Evolutionary conservation across 1,284 basidiomycete genomes (phyloP).

Genomic region (Tilletia setariae): DNA sequence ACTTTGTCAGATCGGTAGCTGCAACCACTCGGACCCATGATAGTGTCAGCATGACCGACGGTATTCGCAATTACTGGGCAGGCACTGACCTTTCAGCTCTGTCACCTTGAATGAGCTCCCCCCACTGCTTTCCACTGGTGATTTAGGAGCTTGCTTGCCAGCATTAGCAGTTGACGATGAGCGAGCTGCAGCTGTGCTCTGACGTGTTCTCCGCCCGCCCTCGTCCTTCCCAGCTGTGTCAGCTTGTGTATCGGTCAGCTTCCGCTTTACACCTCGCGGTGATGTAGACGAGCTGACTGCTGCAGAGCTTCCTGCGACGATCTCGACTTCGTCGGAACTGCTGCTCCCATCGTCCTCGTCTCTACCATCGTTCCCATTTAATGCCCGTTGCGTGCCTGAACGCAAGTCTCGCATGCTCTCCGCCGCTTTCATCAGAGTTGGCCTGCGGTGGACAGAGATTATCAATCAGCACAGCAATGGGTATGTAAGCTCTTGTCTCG

Average conservation of each 20-base stretch:
- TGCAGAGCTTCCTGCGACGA: neutral
- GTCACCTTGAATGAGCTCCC: neutral
- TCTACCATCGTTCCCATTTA: neutral
- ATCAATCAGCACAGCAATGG: neutral
- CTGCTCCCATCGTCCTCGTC: neutral
- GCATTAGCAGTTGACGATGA: too few species aligned
- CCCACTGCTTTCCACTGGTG: neutral
- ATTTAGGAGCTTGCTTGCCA: neutral
- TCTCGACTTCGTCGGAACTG: conserved; percentile 1
- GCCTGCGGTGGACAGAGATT: neutral
- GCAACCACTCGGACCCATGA: conserved; percentile 12
- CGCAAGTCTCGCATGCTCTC: neutral
- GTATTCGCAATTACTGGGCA: neutral
- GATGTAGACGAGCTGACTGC: neutral
- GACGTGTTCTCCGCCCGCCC: neutral
- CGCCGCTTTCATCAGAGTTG: neutral
- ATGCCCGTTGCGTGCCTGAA: neutral
- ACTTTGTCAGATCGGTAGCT: conserved; percentile 32
- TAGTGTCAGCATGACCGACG: neutral
- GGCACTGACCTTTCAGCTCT: conserved; percentile 2
- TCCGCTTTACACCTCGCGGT: conserved; percentile 9
- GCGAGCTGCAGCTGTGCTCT: conserved; percentile 8
- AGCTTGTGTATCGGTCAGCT: neutral
- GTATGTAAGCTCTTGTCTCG: neutral
- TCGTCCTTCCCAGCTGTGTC: neutral